Base-by-base conservation (phyloP, 2,329 filamentous ascomycete genomes). In the Celoporthe dispersa region DNA sequence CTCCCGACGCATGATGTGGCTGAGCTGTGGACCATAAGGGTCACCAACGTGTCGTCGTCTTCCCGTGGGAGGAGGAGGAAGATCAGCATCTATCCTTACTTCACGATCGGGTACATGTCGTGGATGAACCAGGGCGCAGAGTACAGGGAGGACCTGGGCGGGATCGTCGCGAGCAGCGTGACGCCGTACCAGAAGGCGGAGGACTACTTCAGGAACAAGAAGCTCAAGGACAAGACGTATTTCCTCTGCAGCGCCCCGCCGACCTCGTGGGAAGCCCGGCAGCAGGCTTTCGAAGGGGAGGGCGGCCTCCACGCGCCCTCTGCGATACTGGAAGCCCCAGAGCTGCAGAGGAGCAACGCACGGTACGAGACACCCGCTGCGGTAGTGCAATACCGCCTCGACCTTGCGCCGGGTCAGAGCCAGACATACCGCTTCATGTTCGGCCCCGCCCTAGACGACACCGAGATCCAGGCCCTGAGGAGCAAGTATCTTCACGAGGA, bases 51-150 rank as follows among this genome's bases (percentile, higher is more conserved):
- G 22, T 19, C 44, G 16, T 16, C 84, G 9, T 84, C 84, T 0
- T 76, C 75, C 35, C 80, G 81, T 3, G 77, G 80, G 7, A 81
- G 81, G 5, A 77, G 80, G 7, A 81, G 86, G 19, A 83, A 80
- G 61, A 75, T 88, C 72, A 85, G 84, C 75, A 77, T 88, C 39
- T 87, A 86, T 70, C 86, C 86, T 0, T 87, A 87, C 73, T 88
- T 88, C 77, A 83, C 85, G 48, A 81, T 88, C 67, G 86, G 86
- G n/a, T 87, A 86, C 78, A 87, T 87, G 85, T 88, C 86, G 19
- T 88, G 86, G 86, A 88, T 88, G 86, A 88, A 87, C 75, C 86
- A 87, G 75, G 85, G 84, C 41, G 86, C 83, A 48, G 83, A 86
- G 72, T 88, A 84, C 80, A 80, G 82, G 31, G 68, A 78, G 7